A percentile compares a stretch with the other conserved stretches of the same genome.
These are phyloP conservation scores for Trichoderma sp. DNA, from an alignment of 2,329 filamentous ascomycete genomes.

Conservation along the genomic window DNA sequence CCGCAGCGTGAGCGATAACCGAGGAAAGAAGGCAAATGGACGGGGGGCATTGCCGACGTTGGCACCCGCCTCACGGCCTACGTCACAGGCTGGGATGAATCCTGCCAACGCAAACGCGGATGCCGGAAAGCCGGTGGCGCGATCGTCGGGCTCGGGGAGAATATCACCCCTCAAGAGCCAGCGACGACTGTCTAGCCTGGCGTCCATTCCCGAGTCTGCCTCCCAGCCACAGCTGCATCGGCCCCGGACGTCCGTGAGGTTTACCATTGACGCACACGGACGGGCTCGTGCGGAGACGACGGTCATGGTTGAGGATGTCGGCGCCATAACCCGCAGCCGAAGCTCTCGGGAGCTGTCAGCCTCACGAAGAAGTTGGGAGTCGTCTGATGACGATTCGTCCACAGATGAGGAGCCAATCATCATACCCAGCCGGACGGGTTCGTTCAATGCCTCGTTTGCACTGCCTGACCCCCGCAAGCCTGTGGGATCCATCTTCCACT, in stretches of 20 bases:
- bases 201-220: constrained; percentile 59
- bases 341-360: constrained; percentile 38
- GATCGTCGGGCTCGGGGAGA: constrained; percentile 53
- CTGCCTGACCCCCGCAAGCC: constrained; percentile 57
- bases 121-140: constrained; percentile 41
- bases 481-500: constrained; percentile 52
- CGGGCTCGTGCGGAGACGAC: constrained; percentile 60
- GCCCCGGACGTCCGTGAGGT: constrained; percentile 60
- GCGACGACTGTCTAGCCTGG: constrained; percentile 54
- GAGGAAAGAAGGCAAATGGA: constrained; percentile 48
- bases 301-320: constrained; percentile 43
- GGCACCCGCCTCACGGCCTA: constrained; percentile 49
- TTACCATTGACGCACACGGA: constrained; percentile 65
- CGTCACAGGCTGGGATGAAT: constrained; percentile 35
- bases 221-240: constrained; percentile 38
- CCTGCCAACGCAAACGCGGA: constrained; percentile 34
- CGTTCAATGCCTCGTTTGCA: constrained; percentile 58
- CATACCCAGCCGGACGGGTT: constrained; percentile 61
- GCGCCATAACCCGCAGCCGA: constrained; percentile 36
- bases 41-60: constrained; percentile 51
- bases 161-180: constrained; percentile 57
- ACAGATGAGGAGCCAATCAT: constrained; percentile 67
- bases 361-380: constrained; percentile 46
- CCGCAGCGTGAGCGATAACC: constrained; percentile 58
- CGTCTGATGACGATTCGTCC: constrained; percentile 58